Evolutionary conservation across 371 early-diverging fungal species (phyloP), one percentile per base, ranked within the genome.

Genomic region (Coemansia linderi): DNA sequence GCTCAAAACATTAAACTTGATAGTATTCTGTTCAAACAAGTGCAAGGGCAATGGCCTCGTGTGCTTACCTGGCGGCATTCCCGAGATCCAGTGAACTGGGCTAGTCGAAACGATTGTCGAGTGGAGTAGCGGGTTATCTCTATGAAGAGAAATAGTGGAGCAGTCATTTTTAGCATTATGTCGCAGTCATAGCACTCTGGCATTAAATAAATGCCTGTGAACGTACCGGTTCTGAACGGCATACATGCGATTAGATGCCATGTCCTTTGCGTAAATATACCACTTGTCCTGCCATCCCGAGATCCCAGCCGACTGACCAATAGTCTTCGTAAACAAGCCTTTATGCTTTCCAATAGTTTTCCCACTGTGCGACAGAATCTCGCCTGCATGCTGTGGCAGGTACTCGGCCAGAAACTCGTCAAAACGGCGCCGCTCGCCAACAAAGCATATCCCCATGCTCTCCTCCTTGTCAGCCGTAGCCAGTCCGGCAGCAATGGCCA

Each of bases 361-460:
- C 0, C 92, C 92, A 27, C 87, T 84, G 17, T 84, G 44, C 9
- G 86, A 83, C 12, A 92, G 74, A 27, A 91, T 87, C 7, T 84
- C 83, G 1, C 95, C 94, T 0, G 84, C 85, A 0, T 61, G 71
- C 19, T 82, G 81, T 41, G 87, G 85, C 68, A 93, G 36, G 52
- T 81, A 82, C 65, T 81, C 71, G 12, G 82, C 81, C 52, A 97
- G 66, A 71, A 97, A 97, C 13, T 88, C 87, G 4, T 88, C 86
- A 81, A 95, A 96, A 13, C 81, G 72, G 10, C 83, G 85, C 2
- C 90, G 84, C 68, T 94, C 90, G 1, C 97, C 96, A 4, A 97
- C 90, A 85, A 97, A 96, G 66, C 98, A 97, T 22, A 97, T 93
- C 0, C 98, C 98, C 95, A 95, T 94, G 72, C 93, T 93, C 72